Conservation (phyloP, 2,329 filamentous ascomycete genomes). For the Pseudogymnoascus sp. region DNA sequence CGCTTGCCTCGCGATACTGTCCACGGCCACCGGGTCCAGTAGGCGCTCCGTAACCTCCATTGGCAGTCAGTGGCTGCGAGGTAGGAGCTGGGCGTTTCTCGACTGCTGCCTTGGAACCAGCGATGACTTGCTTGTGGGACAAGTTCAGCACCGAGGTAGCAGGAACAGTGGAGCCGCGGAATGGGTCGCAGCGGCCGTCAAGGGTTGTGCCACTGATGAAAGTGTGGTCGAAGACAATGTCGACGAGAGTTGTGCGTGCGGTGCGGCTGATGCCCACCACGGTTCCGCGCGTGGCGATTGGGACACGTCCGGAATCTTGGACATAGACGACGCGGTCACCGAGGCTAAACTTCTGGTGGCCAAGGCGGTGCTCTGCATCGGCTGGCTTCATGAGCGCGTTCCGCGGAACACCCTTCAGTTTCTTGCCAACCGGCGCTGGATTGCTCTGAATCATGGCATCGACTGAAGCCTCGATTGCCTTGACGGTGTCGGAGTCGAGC, state of each 20-base stretch:
- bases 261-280: slow-evolving; percentile 93
- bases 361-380: slow-evolving; percentile 88
- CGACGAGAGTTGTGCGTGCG: slow-evolving; percentile 70
- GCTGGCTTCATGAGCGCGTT: slow-evolving; percentile 84
- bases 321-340: slow-evolving; percentile 92
- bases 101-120: slow-evolving; percentile 50
- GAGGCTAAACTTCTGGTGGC: slow-evolving; percentile 72
- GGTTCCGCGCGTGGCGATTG: slow-evolving; percentile 83
- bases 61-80: slow-evolving; percentile 43
- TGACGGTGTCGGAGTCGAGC: slow-evolving; percentile 83
- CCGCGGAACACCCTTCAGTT: slow-evolving; percentile 72
- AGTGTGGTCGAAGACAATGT: slow-evolving; percentile 85
- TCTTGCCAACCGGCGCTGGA: slow-evolving; percentile 52
- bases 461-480: slow-evolving; percentile 67
- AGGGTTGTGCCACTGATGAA: slow-evolving; percentile 97
- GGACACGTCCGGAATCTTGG: slow-evolving; percentile 86
- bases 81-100: slow-evolving; percentile 44
- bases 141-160: slow-evolving; percentile 85
- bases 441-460: slow-evolving; percentile 51
- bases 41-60: slow-evolving; percentile 46
- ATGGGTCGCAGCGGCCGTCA: slow-evolving; percentile 80
- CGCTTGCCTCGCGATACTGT: slow-evolving; percentile 52
- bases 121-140: slow-evolving; percentile 71
- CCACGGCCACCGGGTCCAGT: slow-evolving; percentile 46
- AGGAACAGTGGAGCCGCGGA: slow-evolving; percentile 87